A percentile compares a stretch with the other conserved stretches of the same genome.
phyloP scores from a whole-genome alignment of 352 stramenopile genomes.

The Phytopythium vexans region DNA sequence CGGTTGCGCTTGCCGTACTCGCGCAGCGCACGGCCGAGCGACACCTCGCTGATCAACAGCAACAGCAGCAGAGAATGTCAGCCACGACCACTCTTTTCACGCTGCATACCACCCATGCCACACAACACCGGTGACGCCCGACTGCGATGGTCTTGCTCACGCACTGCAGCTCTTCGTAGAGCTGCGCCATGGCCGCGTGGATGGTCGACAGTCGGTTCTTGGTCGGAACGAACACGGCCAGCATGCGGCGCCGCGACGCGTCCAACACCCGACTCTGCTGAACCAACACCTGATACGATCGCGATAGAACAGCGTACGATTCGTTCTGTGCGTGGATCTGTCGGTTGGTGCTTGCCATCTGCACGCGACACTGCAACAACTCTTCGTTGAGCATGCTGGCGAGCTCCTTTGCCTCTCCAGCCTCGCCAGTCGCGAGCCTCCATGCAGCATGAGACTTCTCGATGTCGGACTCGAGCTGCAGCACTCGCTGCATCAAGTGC shows the following conservation, averaged over 20 bases:
- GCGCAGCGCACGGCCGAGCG: slow-evolving; percentile 34
- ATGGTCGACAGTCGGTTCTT: slow-evolving; percentile 26
- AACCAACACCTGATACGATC: slow-evolving; percentile 12
- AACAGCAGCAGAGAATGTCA: neutral
- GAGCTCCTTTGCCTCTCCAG: slow-evolving; percentile 11
- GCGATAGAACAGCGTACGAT: slow-evolving; percentile 16
- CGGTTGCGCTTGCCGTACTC: slow-evolving; percentile 59
- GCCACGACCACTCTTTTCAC: neutral
- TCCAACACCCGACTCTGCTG: slow-evolving; percentile 24
- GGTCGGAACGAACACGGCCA: slow-evolving; percentile 19
- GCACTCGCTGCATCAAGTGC: slow-evolving; percentile 29
- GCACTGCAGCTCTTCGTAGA: slow-evolving; percentile 31
- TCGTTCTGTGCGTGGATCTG: slow-evolving; percentile 12
- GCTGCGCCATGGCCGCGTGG: slow-evolving; percentile 23
- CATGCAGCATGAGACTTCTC: neutral
- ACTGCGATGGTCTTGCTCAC: slow-evolving; percentile 24
- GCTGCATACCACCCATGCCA: neutral
- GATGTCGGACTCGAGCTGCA: slow-evolving; percentile 22
- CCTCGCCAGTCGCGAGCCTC: slow-evolving; percentile 1
- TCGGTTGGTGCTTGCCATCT: slow-evolving; percentile 3
- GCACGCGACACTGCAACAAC: slow-evolving; percentile 8
- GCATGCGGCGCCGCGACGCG: slow-evolving; percentile 27
- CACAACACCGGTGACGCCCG: slow-evolving; percentile 27
- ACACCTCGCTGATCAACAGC: slow-evolving; percentile 26
- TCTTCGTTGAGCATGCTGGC: slow-evolving; percentile 17